phyloP scores from a whole-genome alignment of 108 stramenopile genomes.

The Nitzschia sp. region DNA sequence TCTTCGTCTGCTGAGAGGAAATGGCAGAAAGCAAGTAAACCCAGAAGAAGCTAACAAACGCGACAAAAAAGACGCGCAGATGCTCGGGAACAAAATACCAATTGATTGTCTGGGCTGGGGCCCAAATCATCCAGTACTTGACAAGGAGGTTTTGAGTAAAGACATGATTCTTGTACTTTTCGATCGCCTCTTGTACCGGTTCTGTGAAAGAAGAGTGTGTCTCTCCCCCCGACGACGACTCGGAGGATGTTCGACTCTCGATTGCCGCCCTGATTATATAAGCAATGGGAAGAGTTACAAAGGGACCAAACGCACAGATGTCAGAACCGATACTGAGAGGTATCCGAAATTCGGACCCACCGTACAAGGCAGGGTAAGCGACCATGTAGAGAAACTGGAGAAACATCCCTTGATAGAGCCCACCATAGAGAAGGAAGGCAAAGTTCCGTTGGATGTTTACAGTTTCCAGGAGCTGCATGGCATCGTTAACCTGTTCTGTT shows the following conservation, averaged over 20 bases:
- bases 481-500: background rate
- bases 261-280: slow-evolving; percentile 39
- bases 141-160: slow-evolving; percentile 36
- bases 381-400: slow-evolving; percentile 49
- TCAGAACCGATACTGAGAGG: slow-evolving; percentile 41
- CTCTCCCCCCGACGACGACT: background rate
- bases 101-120: slow-evolving; percentile 42
- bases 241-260: background rate
- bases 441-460: slow-evolving; percentile 41
- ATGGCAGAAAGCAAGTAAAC: slow-evolving; percentile 36
- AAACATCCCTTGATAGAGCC: slow-evolving; percentile 55
- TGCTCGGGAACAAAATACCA: slow-evolving; percentile 51
- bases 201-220: background rate
- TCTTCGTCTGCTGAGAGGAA: slow-evolving; percentile 8
- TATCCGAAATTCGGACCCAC: slow-evolving; percentile 17
- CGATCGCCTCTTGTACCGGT: slow-evolving; percentile 7
- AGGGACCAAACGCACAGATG: slow-evolving; percentile 40
- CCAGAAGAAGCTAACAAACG: slow-evolving; percentile 61
- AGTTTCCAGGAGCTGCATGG: background rate
- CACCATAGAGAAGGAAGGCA: slow-evolving; percentile 58
- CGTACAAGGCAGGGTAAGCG: slow-evolving; percentile 39
- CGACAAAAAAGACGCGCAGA: slow-evolving; percentile 46
- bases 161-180: slow-evolving; percentile 31
- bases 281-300: slow-evolving; percentile 49
- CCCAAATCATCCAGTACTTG: slow-evolving; percentile 58